Percentiles rank a stretch among this genome's conserved stretches.
phyloP scores from a whole-genome alignment of 768 basidiomycete species.

The Tulasnella sp. region DNA sequence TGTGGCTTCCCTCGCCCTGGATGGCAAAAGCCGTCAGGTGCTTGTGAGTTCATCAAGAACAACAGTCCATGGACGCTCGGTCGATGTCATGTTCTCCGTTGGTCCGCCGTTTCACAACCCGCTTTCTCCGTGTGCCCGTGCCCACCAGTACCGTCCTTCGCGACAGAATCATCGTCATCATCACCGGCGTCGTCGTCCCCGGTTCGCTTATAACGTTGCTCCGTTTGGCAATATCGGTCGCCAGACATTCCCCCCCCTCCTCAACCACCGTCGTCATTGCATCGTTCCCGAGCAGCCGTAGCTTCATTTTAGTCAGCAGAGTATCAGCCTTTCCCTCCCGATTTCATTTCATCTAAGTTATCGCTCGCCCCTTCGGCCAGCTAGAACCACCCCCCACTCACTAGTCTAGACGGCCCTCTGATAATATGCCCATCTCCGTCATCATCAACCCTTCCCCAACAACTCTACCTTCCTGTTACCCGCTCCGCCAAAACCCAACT shows the following conservation, averaged over 20 bases:
- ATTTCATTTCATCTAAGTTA: constrained; percentile 9
- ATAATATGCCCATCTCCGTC: not conserved
- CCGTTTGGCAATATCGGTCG: not conserved
- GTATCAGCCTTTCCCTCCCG: constrained; percentile 2
- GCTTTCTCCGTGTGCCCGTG: not conserved
- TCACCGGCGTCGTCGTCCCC: not conserved
- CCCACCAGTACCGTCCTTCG: not conserved
- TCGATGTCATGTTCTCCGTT: not conserved
- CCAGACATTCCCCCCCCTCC: not conserved
- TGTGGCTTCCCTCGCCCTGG: not conserved
- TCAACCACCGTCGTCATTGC: not conserved
- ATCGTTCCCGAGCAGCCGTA: not conserved
- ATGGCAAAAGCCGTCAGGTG: constrained; percentile 4
- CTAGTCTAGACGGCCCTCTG: not conserved
- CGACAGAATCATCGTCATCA: not conserved
- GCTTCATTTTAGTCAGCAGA: not conserved
- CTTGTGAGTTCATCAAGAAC: constrained; percentile 5
- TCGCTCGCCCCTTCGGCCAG: not conserved
- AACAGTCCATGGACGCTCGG: not conserved
- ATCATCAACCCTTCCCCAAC: constrained; percentile 4
- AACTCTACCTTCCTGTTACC: not conserved
- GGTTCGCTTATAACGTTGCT: not conserved
- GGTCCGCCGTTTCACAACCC: not conserved
- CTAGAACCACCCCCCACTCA: not conserved
- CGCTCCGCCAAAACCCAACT: not conserved